Evolutionary conservation across 352 stramenopile species (phyloP).

Genomic region (Phytophthora sp.): DNA sequence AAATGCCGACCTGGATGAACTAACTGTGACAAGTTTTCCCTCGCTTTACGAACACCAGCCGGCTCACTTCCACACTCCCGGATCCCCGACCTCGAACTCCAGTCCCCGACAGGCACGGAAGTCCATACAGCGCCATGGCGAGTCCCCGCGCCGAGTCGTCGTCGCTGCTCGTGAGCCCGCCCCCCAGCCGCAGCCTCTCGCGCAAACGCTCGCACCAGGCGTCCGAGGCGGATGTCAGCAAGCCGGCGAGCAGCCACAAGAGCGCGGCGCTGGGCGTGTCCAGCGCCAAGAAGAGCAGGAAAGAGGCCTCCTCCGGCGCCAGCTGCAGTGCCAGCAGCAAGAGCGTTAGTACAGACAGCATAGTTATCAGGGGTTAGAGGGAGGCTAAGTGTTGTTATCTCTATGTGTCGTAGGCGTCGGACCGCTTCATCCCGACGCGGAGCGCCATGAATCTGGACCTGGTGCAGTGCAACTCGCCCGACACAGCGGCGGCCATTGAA

Average conservation of each 20-base stretch:
- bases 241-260: constrained; percentile 21
- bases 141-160: constrained; percentile 28
- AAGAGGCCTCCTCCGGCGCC: constrained; percentile 10
- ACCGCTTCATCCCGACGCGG: constrained; percentile 88
- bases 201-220: constrained; percentile 36
- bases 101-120: constrained; percentile 11
- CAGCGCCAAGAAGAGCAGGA: constrained; percentile 47
- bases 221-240: constrained; percentile 25
- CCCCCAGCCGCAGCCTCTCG: constrained; percentile 15
- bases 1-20: too few relatives aligned
- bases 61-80: background rate
- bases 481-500: constrained; percentile 53
- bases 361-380: background rate
- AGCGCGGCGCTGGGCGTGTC: constrained; percentile 8
- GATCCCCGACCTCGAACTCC: constrained; percentile 3
- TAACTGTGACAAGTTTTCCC: too few relatives aligned
- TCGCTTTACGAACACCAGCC: background rate
- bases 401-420: constrained; percentile 41
- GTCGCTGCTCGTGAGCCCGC: constrained; percentile 15
- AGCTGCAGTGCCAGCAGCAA: constrained; percentile 26
- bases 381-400: constrained; percentile 14
- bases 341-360: constrained; percentile 24
- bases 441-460: constrained; percentile 89
- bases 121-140: constrained; percentile 18
- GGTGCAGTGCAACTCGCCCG: constrained; percentile 72